phyloP scores from a whole-genome alignment of 1,284 basidiomycete species.

The Ganoderma boninense region DNA sequence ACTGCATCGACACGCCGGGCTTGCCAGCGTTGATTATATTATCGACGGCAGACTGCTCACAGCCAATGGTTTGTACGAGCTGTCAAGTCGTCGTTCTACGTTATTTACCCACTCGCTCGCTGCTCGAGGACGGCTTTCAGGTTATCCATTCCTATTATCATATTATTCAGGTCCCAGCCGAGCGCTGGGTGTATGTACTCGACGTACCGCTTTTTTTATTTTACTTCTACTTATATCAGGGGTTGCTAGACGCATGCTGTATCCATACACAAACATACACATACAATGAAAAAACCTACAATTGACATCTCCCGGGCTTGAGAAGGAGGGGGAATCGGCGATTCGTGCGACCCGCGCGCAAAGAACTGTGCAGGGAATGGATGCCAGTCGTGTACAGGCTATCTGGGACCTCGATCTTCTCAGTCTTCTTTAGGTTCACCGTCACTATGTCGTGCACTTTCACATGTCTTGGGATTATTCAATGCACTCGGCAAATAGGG shows the following conservation, averaged over 20 bases:
- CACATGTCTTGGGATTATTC: no score
- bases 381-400: no score
- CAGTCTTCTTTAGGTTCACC: no score
- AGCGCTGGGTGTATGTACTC: conserved; percentile 3
- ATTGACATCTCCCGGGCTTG: neutral
- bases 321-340: neutral
- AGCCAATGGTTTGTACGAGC: neutral
- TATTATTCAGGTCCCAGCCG: neutral
- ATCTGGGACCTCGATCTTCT: no score
- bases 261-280: neutral
- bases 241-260: neutral
- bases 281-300: neutral
- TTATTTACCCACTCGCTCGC: neutral
- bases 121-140: neutral
- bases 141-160: neutral
- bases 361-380: no score
- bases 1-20: conserved; percentile 3
- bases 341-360: neutral
- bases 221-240: neutral
- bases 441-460: no score
- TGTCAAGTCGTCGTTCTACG: neutral
- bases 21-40: neutral
- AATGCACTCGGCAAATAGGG: no score
- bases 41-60: neutral
- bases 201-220: neutral